Evolutionary conservation across 2,329 filamentous ascomycete species (phyloP), one percentile per base, ranked within the genome.

Genomic region (Aureobasidium sp.): DNA sequence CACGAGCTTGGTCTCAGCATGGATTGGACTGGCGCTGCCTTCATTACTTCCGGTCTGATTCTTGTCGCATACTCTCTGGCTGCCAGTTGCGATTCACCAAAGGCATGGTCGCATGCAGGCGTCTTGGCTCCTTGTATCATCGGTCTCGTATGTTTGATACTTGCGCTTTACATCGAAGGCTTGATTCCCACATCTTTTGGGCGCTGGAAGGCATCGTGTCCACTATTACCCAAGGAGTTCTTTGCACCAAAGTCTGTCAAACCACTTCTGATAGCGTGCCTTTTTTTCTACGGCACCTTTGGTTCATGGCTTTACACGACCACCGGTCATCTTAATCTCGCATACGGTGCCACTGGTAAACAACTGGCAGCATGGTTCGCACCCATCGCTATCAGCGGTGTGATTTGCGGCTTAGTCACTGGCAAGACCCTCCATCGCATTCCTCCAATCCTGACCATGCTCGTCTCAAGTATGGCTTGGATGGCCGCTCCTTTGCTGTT

Each of bases 231-330:
- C 1, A 74, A 74, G 50, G 71, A 75, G 54, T 77, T 79, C 71
- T 79, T 79, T 68, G 65, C 54, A 20, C 74, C 74, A 1, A 71
- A 68, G 43, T 72, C 71, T 58, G 71, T 75, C 53, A 72, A 71
- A 53, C 69, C 75, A 23, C 70, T 79, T 18, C 71, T 70, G n/a
- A 51, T 77, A 7, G 75, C 75, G 2, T 73, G 71, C 38, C 68
- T 79, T 4, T 77, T 74, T 71, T 77, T 77, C 70, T 79, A 77
- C 55, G 77, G 75, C 13, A 74, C 72, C 25, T 77, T 77, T 25
- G 68, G 68, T 3, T 63, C 62, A 4, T 69, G 64, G 54, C 61
- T 69, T 25, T 67, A 67, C 36, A 94, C 65, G 0, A 42, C 65
- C 18, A 67, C 65, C 20, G 63, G 48, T 23, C 51, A 63, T 25